These are phyloP conservation scores for Fermentozyma sake DNA, from an alignment of 1,139 yeast species.

Conservation along the genomic window DNA sequence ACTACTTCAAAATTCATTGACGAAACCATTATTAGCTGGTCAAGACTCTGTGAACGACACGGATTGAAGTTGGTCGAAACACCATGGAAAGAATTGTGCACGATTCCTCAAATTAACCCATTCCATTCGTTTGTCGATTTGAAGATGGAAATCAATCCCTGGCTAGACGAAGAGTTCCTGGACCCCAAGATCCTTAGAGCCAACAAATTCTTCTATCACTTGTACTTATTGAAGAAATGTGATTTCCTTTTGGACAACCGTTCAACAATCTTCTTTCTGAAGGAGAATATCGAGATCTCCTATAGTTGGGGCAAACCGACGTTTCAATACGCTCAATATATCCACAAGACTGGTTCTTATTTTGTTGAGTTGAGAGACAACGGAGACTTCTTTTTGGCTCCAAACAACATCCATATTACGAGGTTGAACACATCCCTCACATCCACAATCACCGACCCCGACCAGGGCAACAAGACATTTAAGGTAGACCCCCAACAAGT, in stretches of 20 bases:
- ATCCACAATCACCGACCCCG: conserved; percentile 22
- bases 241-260: conserved; percentile 83
- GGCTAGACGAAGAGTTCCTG: conserved; percentile 54
- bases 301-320: conserved; percentile 92
- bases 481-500: conserved; percentile 64
- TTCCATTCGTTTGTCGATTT: conserved; percentile 82
- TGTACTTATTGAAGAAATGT: conserved; percentile 57
- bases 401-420: conserved; percentile 70
- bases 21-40: conserved; percentile 78
- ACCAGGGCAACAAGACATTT: conserved; percentile 23
- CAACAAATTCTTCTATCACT: conserved; percentile 58
- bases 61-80: conserved; percentile 88
- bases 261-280: conserved; percentile 59
- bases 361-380: conserved; percentile 82
- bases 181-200: conserved; percentile 41
- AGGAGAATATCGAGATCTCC: conserved; percentile 50
- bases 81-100: conserved; percentile 84
- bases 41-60: conserved; percentile 77
- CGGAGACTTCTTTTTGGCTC: conserved; percentile 78
- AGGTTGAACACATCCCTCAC: conserved; percentile 44
- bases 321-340: conserved; percentile 81
- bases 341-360: conserved; percentile 85
- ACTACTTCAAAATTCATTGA: conserved; percentile 88
- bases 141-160: conserved; percentile 61
- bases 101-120: conserved; percentile 73